Evolutionary conservation across 1,284 basidiomycete species (phyloP), one percentile per base, ranked within the genome.

Genomic region (Coniferiporia weirii): DNA sequence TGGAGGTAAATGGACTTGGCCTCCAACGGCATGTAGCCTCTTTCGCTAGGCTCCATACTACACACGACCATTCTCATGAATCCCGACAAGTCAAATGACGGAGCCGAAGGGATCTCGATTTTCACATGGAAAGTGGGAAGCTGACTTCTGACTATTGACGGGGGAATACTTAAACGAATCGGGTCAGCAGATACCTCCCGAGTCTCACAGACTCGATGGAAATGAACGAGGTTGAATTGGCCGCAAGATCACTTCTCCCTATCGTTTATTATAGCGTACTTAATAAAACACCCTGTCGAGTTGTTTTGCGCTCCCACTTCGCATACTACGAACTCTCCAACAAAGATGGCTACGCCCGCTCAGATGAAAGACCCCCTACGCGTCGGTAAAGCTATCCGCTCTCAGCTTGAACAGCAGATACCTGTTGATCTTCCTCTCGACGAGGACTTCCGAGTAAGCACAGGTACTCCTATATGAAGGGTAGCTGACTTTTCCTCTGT

Each of bases 311-410:
- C 15, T 9, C 38, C 9, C 15, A 12, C 38, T 40, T 15, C 15
- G 38, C 38, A 15, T 40, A 15, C 38, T 40, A 3, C 15, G 3
- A 12, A 15, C 8, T 40, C 38, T 15, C 8, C 38, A 40, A 7
- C 15, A 15, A 40, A 40, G 38, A 40, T 40, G 38, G 38, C 38
- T 9, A 40, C 38, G 9, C 15, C 38, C 9, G 38, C 38, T 40
- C 38, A 40, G 61, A 73, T 73, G 72, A 72, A 68, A 63, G 67
- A 74, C 59, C 73, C 73, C n/a, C 66, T 71, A 32, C 66, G 68
- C 48, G 71, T 73, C 44, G 73, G 73, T 52, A 71, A 69, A 52
- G 71, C 71, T 40, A 74, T 74, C 52, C 70, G 73, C 13, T 71
- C 71, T 9, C 73, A 74, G 64, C 66, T 73, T 47, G 69, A 72